These are phyloP conservation scores for Hyphodiscus hymeniophilus DNA, from an alignment of 495 filamentous ascomycete genomes.

Conservation along the genomic window DNA sequence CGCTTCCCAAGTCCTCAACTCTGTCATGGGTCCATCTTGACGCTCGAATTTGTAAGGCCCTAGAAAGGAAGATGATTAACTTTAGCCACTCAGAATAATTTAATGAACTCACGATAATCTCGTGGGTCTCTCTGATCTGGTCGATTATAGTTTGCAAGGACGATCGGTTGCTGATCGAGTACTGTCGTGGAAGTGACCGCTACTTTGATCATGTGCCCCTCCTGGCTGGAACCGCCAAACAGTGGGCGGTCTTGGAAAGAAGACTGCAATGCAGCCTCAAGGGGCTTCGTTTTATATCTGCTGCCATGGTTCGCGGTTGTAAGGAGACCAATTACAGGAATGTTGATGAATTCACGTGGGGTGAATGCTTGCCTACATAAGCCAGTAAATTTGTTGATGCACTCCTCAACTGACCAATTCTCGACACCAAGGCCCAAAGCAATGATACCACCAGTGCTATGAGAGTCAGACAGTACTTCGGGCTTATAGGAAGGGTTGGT, in stretches of 20 bases:
- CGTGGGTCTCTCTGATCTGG: conserved; percentile 12
- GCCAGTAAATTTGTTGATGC: conserved; percentile 33
- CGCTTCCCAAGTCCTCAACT: conserved; percentile 44
- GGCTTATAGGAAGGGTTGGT: neutral
- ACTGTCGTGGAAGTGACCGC: conserved; percentile 37
- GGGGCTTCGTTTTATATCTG: conserved; percentile 33
- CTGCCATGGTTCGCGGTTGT: conserved; percentile 30
- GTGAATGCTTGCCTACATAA: conserved; percentile 37
- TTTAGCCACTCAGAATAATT: too few species aligned
- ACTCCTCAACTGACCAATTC: conserved; percentile 35
- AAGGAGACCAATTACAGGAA: conserved; percentile 29
- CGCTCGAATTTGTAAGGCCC: conserved; percentile 34
- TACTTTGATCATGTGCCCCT: conserved; percentile 30
- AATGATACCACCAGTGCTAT: conserved; percentile 48
- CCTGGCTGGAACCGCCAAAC: conserved; percentile 31
- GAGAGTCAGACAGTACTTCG: neutral
- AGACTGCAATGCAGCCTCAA: conserved; percentile 27
- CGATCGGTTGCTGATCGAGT: conserved; percentile 28
- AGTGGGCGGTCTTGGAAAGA: conserved; percentile 27
- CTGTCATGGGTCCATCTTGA: conserved; percentile 30
- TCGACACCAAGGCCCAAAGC: conserved; percentile 44
- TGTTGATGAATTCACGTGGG: conserved; percentile 26
- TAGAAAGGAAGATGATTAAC: conserved; percentile 1
- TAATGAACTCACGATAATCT: conserved; percentile 13
- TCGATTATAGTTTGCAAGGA: conserved; percentile 48